Conservation (phyloP, 352 stramenopile genomes). For the Hyaloperonospora arabidopsidis region DNA sequence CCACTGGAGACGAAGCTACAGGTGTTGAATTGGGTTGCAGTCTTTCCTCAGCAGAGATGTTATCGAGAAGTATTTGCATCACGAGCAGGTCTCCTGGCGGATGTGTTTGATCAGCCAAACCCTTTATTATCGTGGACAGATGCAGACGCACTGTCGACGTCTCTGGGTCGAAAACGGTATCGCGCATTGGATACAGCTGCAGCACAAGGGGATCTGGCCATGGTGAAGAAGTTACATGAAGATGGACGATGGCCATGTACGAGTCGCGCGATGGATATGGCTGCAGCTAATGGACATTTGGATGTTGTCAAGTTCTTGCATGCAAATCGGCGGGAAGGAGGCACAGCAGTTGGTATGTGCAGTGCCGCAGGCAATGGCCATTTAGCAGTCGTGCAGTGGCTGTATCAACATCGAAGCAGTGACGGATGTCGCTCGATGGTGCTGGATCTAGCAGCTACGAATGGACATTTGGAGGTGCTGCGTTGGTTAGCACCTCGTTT, state of each 20-base stretch:
- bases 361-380: slow-evolving; percentile 34
- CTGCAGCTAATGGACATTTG: slow-evolving; percentile 32
- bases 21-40: slow-evolving; percentile 32
- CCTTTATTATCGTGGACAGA: slow-evolving; percentile 23
- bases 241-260: slow-evolving; percentile 32
- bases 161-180: slow-evolving; percentile 16
- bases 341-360: slow-evolving; percentile 30
- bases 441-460: slow-evolving; percentile 38
- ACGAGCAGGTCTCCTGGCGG: slow-evolving; percentile 20
- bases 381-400: slow-evolving; percentile 30
- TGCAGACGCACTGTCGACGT: slow-evolving; percentile 1
- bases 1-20: slow-evolving; percentile 19
- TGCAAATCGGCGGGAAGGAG: slow-evolving; percentile 33
- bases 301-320: slow-evolving; percentile 36
- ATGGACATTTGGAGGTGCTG: slow-evolving; percentile 38
- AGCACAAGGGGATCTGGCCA: slow-evolving; percentile 24
- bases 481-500: slow-evolving; percentile 37
- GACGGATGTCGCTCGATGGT: slow-evolving; percentile 36
- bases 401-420: slow-evolving; percentile 26
- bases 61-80: slow-evolving; percentile 34
- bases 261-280: slow-evolving; percentile 34
- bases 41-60: slow-evolving; percentile 22
- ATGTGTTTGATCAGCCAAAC: slow-evolving; percentile 31
- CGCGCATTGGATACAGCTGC: slow-evolving; percentile 29
- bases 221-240: slow-evolving; percentile 30